Evolutionary conservation across 352 stramenopile genomes (phyloP), one percentile per base, ranked within the genome.

Genomic region (Phytophthora pisi): DNA sequence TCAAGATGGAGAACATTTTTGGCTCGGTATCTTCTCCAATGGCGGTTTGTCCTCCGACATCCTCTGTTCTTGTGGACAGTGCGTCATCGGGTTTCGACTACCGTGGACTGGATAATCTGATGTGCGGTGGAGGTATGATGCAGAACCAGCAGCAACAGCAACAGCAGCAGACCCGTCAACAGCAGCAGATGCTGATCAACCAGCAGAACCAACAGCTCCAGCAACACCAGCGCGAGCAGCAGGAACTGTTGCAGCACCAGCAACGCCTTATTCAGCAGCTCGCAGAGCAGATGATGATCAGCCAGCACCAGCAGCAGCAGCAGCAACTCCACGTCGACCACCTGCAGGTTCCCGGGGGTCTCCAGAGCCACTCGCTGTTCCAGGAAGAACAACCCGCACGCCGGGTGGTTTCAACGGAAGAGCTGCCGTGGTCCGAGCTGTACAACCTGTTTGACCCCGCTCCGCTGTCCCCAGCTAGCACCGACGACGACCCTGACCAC

Each of bases 391-490:
- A 75, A 54, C 75, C 83, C 18, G 72, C 77, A 28, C 80, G 84
- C 20, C 75, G 86, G 16, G 79, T 93, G 5, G 83, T 93, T 15
- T 81, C 84, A 26, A 89, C 67, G 3, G 86, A 93, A 36, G 86
- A 93, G 38, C 68, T 93, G 28, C 86, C 86, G 15, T 93, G 86
- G 86, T 90, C 86, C 23, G 86, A 93, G 72, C 67, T 93, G 16
- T 93, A 93, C 73, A 90, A 92, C 66, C 55, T 93, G 18, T 93
- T 93, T 50, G 84, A 93, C 24, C 66, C 75, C 16, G 57, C 74
- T n/a, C 68, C 74, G 34, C 54, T 86, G 56, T 77, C 81, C 9
- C 75, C 75, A 40, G 26, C 65, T 11, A 73, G 55, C 65, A 78
- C 70, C 15, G 79, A 88, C 40, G 77, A 91, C 60, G 82, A 90